Conservation (phyloP, 2,329 filamentous ascomycete genomes). For the Didymella pinodella region DNA sequence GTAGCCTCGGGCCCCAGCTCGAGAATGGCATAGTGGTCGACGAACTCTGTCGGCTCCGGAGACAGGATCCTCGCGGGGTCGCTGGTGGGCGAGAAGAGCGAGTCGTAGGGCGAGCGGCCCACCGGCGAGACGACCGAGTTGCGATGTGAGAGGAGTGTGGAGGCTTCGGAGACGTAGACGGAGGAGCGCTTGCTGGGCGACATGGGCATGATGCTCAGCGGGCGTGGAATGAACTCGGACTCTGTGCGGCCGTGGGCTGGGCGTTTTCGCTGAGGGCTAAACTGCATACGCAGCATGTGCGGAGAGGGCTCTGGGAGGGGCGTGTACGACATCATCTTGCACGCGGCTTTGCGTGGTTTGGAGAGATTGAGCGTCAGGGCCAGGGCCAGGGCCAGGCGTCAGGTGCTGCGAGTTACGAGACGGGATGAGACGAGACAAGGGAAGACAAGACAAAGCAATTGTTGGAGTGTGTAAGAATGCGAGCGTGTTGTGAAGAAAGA, state of each 20-base stretch:
- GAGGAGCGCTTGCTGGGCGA: slow-evolving; percentile 35
- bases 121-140: slow-evolving; percentile 32
- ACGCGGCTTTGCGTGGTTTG: slow-evolving; percentile 9
- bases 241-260: slow-evolving; percentile 34
- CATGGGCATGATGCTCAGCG: slow-evolving; percentile 30
- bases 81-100: slow-evolving; percentile 26
- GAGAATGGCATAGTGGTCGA: slow-evolving; percentile 46
- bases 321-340: slow-evolving; percentile 33
- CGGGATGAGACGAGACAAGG: slow-evolving; percentile 14
- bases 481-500: slow-evolving; percentile 21
- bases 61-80: slow-evolving; percentile 17
- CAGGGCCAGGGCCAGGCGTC: slow-evolving; percentile 2
- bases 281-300: slow-evolving; percentile 28
- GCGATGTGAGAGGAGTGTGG: slow-evolving; percentile 32
- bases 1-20: slow-evolving; percentile 36
- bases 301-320: slow-evolving; percentile 28
- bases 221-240: slow-evolving; percentile 35
- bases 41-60: slow-evolving; percentile 25
- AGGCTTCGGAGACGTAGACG: slow-evolving; percentile 39
- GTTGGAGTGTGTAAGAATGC: slow-evolving; percentile 18
- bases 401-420: slow-evolving; percentile 2
- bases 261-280: slow-evolving; percentile 33
- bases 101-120: slow-evolving; percentile 22
- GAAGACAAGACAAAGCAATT: slow-evolving; percentile 16
- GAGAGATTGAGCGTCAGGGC: background rate